Conservation (phyloP, 345 rosid species). For the Litchi chinensis region DNA sequence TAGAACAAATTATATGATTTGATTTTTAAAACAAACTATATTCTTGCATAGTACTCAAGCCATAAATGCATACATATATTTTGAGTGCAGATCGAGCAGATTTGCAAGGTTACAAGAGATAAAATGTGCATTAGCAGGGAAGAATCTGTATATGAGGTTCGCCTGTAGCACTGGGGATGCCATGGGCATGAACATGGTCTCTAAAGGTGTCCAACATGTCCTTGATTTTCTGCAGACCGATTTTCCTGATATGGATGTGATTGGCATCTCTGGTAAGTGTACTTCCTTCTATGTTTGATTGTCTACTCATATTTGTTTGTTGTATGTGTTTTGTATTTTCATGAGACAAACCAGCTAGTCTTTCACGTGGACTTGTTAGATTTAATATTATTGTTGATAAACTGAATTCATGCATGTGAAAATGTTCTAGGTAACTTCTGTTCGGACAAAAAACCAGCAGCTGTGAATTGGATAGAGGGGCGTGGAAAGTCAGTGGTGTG, state of each 20-base stretch:
- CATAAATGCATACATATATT: neutral
- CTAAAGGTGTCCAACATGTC: slow-evolving; percentile 63
- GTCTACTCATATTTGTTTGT: no score
- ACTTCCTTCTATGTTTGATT: no score
- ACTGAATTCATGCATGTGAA: neutral
- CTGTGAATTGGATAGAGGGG: slow-evolving; percentile 80
- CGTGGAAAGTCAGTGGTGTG: slow-evolving; percentile 76
- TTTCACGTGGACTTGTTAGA: no score
- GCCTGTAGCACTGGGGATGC: slow-evolving; percentile 67
- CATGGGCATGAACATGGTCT: slow-evolving; percentile 78
- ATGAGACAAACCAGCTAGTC: no score
- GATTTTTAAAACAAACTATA: no score
- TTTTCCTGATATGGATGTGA: slow-evolving; percentile 61
- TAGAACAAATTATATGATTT: no score
- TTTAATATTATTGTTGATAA: no score
- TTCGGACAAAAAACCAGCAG: slow-evolving; percentile 70
- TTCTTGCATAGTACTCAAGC: no score
- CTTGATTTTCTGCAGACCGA: slow-evolving; percentile 41
- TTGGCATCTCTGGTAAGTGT: slow-evolving; percentile 54
- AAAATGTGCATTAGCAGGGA: slow-evolving; percentile 51
- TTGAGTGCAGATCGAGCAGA: slow-evolving; percentile 49
- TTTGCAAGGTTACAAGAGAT: slow-evolving; percentile 52
- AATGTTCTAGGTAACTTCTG: slow-evolving; percentile 51
- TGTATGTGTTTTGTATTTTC: no score
- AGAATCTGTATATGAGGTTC: slow-evolving; percentile 55